These are phyloP conservation scores for Leucaena leucocephala DNA, from an alignment of 306 rosid genomes.

Conservation along the genomic window DNA sequence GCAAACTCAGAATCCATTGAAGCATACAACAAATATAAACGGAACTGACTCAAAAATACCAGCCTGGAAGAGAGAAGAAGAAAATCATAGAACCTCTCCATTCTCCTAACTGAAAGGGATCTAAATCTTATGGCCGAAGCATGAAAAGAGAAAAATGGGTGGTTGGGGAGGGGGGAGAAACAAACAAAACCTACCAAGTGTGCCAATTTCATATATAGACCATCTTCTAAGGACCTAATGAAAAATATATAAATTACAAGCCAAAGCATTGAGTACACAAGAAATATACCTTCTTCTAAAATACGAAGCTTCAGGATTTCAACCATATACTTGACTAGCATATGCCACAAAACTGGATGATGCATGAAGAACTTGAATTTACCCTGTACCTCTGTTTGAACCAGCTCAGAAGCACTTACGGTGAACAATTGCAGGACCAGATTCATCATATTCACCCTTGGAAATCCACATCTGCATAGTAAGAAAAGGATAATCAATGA, in stretches of 20 bases:
- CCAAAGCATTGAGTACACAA: slow-evolving; percentile 33
- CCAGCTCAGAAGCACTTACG: slow-evolving; percentile 52
- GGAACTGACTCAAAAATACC: slow-evolving; percentile 35
- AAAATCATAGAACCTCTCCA: slow-evolving; percentile 16
- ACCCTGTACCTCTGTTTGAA: slow-evolving; percentile 6
- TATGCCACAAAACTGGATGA: slow-evolving; percentile 24
- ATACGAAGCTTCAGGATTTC: slow-evolving; percentile 26
- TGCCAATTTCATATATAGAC: slow-evolving; percentile 10
- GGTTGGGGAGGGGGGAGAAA: not conserved
- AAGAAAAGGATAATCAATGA: not conserved
- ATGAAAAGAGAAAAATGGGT: slow-evolving; percentile 2
- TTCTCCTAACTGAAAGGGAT: slow-evolving; percentile 29
- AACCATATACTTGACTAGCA: slow-evolving; percentile 26
- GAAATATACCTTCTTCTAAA: slow-evolving; percentile 16
- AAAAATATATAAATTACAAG: slow-evolving; percentile 38
- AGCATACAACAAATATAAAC: slow-evolving; percentile 32
- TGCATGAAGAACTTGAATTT: slow-evolving; percentile 21
- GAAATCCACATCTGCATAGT: slow-evolving; percentile 56
- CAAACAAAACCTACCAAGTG: slow-evolving; percentile 29
- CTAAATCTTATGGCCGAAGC: slow-evolving; percentile 32
- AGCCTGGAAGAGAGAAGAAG: not conserved
- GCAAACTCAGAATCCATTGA: slow-evolving; percentile 17
- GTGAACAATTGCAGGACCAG: slow-evolving; percentile 55
- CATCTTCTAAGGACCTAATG: slow-evolving; percentile 28
- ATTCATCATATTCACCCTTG: slow-evolving; percentile 56